These are phyloP conservation scores for Pseudocercospora eumusae DNA, from an alignment of 2,329 filamentous ascomycete species.

Conservation along the genomic window DNA sequence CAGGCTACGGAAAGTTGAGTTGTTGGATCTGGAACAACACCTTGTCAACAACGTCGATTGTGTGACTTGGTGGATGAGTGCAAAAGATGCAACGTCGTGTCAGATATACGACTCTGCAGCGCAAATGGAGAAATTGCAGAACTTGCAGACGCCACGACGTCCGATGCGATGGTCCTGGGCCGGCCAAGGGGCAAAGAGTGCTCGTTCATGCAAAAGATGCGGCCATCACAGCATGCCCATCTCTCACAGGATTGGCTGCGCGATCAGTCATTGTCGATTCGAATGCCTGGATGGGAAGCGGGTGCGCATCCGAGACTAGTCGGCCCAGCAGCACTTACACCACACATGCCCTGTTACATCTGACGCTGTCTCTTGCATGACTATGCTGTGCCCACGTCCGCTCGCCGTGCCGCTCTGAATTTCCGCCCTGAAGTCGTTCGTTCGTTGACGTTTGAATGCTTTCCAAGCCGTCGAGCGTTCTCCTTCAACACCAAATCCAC, in stretches of 20 bases:
- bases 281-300: background rate
- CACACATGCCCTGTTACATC: background rate
- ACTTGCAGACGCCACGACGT: background rate
- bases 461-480: background rate
- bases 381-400: slow-evolving; percentile 5
- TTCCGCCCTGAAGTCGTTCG: background rate
- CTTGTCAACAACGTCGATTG: slow-evolving; percentile 1
- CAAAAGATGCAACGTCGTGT: background rate
- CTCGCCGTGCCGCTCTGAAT: background rate
- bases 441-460: background rate
- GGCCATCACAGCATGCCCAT: slow-evolving; percentile 3
- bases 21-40: background rate
- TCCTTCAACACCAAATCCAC: background rate
- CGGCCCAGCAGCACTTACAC: background rate
- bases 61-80: background rate
- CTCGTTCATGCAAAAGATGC: background rate
- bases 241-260: background rate
- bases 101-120: slow-evolving; percentile 2
- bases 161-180: background rate
- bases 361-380: slow-evolving; percentile 10
- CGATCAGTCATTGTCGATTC: background rate
- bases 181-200: background rate
- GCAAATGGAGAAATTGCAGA: slow-evolving; percentile 8
- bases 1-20: background rate
- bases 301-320: slow-evolving; percentile 5